Base-by-base conservation (phyloP, 192 early-diverging fungal genomes). In the Dissophora globulifera region DNA sequence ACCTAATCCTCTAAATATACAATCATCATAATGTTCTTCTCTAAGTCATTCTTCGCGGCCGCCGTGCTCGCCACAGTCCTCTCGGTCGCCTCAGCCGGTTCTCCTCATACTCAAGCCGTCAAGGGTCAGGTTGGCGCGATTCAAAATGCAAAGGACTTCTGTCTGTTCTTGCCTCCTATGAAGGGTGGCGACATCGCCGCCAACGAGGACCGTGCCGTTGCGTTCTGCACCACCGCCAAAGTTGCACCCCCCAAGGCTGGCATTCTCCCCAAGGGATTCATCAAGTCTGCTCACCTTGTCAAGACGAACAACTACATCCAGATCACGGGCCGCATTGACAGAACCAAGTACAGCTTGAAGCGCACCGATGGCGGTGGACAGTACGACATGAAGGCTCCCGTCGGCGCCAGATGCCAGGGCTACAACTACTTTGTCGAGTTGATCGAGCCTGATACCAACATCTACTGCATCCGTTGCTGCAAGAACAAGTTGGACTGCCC, bases 401-500 rank as follows among this genome's bases (percentile, higher is more conserved):
- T 50, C 5, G 80, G 80, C 33, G 51, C 82, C 52, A 70, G 48
- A 7, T 87, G 83, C 62, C 60, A 78, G 52, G 80, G 82, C 7
- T 85, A 76, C 58, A 58, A 71, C 10, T 75, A 82, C 56, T 87
- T 78, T 65, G 86, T 87, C 19, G 80, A 85, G 53, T 69, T 87
- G 48, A 51, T 87, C 43, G 86, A 87, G 58, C 86, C 86, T 58
- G 55, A 79, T 25, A 31, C n/a, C 11, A 42, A 81, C 42, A 56
- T 53, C 49, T 87, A 79, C 62, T 87, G 86, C 76, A 79, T 87
- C 66, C 78, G 84, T 20, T 66, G 63, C 72, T 76, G 72, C 63
- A 66, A 62, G 64, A 53, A 51, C 35, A 76, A 76, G 72, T 8
- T 19, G 7, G 72, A 76, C 51, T 76, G 72, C 64, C 72, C 72